phyloP scores from a whole-genome alignment of 2,329 filamentous ascomycete genomes.

The Chlorencoelia australis region DNA sequence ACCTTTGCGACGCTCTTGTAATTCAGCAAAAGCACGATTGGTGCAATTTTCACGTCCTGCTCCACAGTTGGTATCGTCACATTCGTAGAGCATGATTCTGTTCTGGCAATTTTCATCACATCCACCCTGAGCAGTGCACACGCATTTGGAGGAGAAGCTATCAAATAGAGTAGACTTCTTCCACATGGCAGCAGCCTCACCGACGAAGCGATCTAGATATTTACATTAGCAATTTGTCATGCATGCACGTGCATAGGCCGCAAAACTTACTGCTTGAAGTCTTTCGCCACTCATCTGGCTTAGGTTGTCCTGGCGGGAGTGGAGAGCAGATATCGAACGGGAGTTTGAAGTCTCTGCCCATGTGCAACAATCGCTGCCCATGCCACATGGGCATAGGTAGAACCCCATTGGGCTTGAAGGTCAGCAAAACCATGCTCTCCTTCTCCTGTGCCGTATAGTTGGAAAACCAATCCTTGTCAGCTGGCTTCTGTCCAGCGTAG shows the following conservation, averaged over 20 bases:
- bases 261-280: constrained; percentile 70
- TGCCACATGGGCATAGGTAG: constrained; percentile 73
- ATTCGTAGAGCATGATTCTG: constrained; percentile 94
- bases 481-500: constrained; percentile 66
- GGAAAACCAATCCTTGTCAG: constrained; percentile 20
- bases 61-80: constrained; percentile 81
- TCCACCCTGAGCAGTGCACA: constrained; percentile 66
- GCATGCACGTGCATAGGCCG: background rate
- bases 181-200: constrained; percentile 72
- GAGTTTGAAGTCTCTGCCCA: constrained; percentile 73
- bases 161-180: constrained; percentile 67
- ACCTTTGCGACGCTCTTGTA: constrained; percentile 63
- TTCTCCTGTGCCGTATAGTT: constrained; percentile 8
- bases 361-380: constrained; percentile 59
- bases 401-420: constrained; percentile 41
- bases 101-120: constrained; percentile 91
- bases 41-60: constrained; percentile 63
- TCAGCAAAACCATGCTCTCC: constrained; percentile 44
- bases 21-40: constrained; percentile 78
- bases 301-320: constrained; percentile 73
- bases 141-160: constrained; percentile 66
- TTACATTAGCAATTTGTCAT: constrained; percentile 12
- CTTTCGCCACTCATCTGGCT: constrained; percentile 87
- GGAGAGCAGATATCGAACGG: constrained; percentile 88
- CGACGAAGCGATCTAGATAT: constrained; percentile 71